phyloP scores from a whole-genome alignment of 371 early-diverging fungal genomes.

The Dipsacomyces acuminosporus region DNA sequence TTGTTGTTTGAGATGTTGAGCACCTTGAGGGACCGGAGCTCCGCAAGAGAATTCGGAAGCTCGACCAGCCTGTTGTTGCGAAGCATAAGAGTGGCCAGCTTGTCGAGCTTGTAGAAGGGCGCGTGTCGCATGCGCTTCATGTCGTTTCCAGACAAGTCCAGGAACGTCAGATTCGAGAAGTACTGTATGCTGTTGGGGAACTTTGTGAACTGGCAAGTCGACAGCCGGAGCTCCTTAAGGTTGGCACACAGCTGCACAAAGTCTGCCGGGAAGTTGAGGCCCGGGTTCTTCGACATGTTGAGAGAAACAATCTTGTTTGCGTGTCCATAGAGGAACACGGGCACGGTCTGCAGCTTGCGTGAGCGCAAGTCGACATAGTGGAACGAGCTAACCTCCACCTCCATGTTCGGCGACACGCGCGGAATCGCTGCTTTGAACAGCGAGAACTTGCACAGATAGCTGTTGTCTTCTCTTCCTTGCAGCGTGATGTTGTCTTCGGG shows the following conservation, averaged over 20 bases:
- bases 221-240: slow-evolving; percentile 62
- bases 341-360: slow-evolving; percentile 64
- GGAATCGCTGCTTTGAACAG: slow-evolving; percentile 64
- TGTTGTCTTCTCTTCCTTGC: slow-evolving; percentile 78
- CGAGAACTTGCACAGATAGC: slow-evolving; percentile 72
- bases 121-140: slow-evolving; percentile 57
- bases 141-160: slow-evolving; percentile 76
- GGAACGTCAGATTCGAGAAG: slow-evolving; percentile 54
- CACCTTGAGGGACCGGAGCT: slow-evolving; percentile 55
- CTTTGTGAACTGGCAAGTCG: slow-evolving; percentile 59
- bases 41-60: slow-evolving; percentile 56
- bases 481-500: slow-evolving; percentile 71
- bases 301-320: slow-evolving; percentile 62
- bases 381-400: slow-evolving; percentile 38
- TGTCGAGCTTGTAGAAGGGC: slow-evolving; percentile 54
- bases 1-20: slow-evolving; percentile 77
- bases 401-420: slow-evolving; percentile 47
- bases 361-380: slow-evolving; percentile 60
- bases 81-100: slow-evolving; percentile 58
- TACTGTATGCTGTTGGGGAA: slow-evolving; percentile 59
- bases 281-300: slow-evolving; percentile 67
- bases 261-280: slow-evolving; percentile 66
- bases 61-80: slow-evolving; percentile 67
- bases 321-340: slow-evolving; percentile 63
- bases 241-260: slow-evolving; percentile 65